These are phyloP conservation scores for Colletotrichum sp. DNA, from an alignment of 2,329 filamentous ascomycete species.

Conservation along the genomic window DNA sequence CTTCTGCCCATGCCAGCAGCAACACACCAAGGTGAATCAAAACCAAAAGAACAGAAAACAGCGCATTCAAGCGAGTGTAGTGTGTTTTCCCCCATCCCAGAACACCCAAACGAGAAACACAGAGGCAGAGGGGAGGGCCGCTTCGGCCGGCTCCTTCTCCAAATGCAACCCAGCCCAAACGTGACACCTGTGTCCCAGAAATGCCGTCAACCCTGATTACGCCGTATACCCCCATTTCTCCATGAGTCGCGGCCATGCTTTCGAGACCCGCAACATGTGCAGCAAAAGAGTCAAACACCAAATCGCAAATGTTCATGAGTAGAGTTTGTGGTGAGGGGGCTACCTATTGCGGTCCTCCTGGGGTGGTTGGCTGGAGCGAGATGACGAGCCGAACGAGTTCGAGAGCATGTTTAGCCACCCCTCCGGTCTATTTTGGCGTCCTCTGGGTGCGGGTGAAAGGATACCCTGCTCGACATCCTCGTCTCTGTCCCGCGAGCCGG, in stretches of 20 bases:
- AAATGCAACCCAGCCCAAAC: conserved; percentile 7
- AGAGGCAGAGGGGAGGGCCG: background rate
- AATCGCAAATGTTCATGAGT: background rate
- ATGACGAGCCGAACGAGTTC: conserved; percentile 24
- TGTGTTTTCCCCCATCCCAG: background rate
- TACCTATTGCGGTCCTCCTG: conserved; percentile 19
- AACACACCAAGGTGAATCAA: background rate
- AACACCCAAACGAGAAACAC: background rate
- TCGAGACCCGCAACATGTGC: background rate
- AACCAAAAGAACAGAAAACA: background rate
- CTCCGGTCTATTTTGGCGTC: conserved; percentile 29
- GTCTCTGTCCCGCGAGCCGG: conserved; percentile 33
- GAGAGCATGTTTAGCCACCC: conserved; percentile 46
- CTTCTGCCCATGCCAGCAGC: background rate
- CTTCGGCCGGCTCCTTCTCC: background rate
- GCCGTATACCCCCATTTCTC: conserved; percentile 6
- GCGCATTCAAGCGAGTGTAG: conserved; percentile 15
- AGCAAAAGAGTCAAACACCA: background rate
- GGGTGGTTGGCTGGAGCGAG: conserved; percentile 5
- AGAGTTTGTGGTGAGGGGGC: background rate
- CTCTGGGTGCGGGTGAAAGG: conserved; percentile 25
- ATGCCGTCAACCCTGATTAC: conserved; percentile 1
- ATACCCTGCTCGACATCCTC: conserved; percentile 51
- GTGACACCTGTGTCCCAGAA: background rate
- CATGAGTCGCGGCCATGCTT: background rate